Percentiles rank a stretch among this genome's conserved stretches.
Evolutionary conservation across 2,329 filamentous ascomycete species (phyloP).

Genomic region (Clonostachys rhizophaga): DNA sequence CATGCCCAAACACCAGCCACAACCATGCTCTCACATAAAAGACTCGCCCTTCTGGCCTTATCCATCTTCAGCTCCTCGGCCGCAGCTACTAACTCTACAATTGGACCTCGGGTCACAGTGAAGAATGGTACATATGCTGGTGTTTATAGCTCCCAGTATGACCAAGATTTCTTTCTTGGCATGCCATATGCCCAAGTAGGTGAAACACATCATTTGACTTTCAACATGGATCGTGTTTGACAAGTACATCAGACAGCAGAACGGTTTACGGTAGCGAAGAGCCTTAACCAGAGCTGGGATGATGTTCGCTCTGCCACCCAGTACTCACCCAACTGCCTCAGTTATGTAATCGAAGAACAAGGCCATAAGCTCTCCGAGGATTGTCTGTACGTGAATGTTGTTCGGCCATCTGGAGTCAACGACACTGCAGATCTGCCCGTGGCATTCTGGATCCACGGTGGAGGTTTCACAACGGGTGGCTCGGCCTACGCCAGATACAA

Average conservation of each 20-base stretch:
- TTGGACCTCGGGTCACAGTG: constrained; percentile 33
- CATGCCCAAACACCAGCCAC: too few relatives aligned
- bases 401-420: constrained; percentile 22
- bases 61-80: too few relatives aligned
- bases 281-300: constrained; percentile 14
- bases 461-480: constrained; percentile 23
- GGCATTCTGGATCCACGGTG: constrained; percentile 33
- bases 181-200: constrained; percentile 46
- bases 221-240: too few relatives aligned
- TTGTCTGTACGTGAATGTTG: constrained; percentile 34
- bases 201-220: too few relatives aligned
- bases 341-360: too few relatives aligned
- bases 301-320: too few relatives aligned
- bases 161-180: constrained; percentile 39
- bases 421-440: constrained; percentile 26
- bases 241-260: too few relatives aligned
- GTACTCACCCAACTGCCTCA: too few relatives aligned
- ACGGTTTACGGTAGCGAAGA: too few relatives aligned
- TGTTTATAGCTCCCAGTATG: constrained; percentile 59
- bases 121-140: constrained; percentile 48
- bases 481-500: constrained; percentile 20
- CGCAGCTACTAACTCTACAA: too few relatives aligned
- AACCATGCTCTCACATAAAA: too few relatives aligned
- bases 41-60: too few relatives aligned
- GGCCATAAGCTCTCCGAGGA: constrained; percentile 12